phyloP scores from a whole-genome alignment of 2,329 filamentous ascomycete genomes.

The Fusarium luffae region DNA sequence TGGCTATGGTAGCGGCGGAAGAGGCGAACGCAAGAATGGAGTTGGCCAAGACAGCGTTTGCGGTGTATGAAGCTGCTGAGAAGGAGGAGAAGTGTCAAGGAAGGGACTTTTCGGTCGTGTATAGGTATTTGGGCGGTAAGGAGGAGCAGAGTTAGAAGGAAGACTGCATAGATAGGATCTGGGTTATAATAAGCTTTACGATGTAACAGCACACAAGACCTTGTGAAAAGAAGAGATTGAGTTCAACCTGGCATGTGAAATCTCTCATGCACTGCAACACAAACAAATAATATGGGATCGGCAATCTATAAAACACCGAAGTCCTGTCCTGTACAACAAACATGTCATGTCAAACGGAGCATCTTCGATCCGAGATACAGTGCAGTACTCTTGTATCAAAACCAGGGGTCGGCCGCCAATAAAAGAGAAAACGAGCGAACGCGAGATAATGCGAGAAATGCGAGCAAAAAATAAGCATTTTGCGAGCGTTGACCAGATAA shows the following conservation, averaged over 20 bases:
- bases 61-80: slow-evolving; percentile 76
- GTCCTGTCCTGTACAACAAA: slow-evolving; percentile 3
- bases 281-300: slow-evolving; percentile 5
- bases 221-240: not conserved
- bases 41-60: slow-evolving; percentile 70
- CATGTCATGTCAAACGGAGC: slow-evolving; percentile 16
- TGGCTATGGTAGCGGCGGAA: slow-evolving; percentile 77
- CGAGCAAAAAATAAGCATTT: slow-evolving; percentile 21
- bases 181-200: not conserved
- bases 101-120: slow-evolving; percentile 85
- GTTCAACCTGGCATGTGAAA: not conserved
- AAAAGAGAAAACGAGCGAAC: not conserved
- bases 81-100: slow-evolving; percentile 70
- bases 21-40: slow-evolving; percentile 74
- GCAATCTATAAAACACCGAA: slow-evolving; percentile 28
- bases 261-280: not conserved
- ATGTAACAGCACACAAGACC: not conserved
- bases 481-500: slow-evolving; percentile 5
- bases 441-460: slow-evolving; percentile 20
- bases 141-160: slow-evolving; percentile 47
- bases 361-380: slow-evolving; percentile 9
- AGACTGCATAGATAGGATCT: not conserved
- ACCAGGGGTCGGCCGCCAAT: slow-evolving; percentile 38
- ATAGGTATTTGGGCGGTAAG: slow-evolving; percentile 73
- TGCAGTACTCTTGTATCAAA: too few species aligned